These are phyloP conservation scores for Apiotrichum siamense DNA, from an alignment of 1,284 basidiomycete genomes.

Conservation along the genomic window DNA sequence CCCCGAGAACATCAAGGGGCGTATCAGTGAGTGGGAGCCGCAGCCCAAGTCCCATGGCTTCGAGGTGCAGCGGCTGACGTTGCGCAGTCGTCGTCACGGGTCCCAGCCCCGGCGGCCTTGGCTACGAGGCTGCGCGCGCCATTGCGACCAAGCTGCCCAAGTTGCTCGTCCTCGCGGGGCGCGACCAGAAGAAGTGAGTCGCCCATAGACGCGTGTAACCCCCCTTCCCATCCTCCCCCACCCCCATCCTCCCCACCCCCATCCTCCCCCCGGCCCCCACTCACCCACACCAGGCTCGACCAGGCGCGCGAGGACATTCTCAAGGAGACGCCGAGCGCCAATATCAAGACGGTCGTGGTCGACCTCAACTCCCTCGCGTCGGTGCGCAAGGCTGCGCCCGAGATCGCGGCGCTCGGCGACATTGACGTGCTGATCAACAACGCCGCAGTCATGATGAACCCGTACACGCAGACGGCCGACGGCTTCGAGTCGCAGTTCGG, in stretches of 20 bases:
- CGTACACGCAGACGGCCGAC: conserved; percentile 19
- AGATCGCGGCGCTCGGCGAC: conserved; percentile 5
- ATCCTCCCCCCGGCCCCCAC: too few species aligned
- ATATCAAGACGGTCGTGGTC: conserved; percentile 4
- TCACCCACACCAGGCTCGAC: conserved; percentile 11
- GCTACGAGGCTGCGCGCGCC: conserved; percentile 18
- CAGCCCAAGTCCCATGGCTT: too few species aligned
- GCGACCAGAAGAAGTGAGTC: conserved; percentile 17
- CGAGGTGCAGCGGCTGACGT: background rate
- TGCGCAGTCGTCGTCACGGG: conserved; percentile 21
- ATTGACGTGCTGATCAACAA: conserved; percentile 33
- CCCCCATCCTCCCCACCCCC: too few species aligned
- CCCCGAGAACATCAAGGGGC: too few species aligned
- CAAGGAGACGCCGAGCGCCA: conserved; percentile 4
- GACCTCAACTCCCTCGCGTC: conserved; percentile 12
- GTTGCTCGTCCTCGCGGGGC: conserved; percentile 18
- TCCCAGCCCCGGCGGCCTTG: conserved; percentile 14
- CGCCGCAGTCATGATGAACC: conserved; percentile 25
- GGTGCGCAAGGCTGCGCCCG: conserved; percentile 7
- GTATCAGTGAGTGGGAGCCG: conserved; percentile 6
- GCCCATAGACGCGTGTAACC: too few species aligned
- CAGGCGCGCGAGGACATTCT: conserved; percentile 7
- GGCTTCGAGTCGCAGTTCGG: conserved; percentile 32
- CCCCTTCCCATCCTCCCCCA: too few species aligned
- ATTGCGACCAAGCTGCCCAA: conserved; percentile 16